Evolutionary conservation across 495 filamentous ascomycete species (phyloP).

Genomic region (Saxophila tyrrhenica): DNA sequence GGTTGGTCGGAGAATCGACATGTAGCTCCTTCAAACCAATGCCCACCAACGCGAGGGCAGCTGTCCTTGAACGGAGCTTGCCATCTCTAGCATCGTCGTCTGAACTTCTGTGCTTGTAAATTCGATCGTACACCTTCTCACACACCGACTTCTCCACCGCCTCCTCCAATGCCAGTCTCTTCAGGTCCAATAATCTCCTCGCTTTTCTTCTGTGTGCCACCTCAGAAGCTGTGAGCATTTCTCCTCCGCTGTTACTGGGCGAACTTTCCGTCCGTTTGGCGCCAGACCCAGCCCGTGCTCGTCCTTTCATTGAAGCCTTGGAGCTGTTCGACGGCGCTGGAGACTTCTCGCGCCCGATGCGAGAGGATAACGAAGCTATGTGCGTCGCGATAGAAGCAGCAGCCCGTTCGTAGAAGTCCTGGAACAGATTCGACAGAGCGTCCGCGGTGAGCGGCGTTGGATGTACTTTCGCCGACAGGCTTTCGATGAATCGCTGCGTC

Average conservation of each 20-base stretch:
- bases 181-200: slow-evolving; percentile 62
- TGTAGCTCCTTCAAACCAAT: slow-evolving; percentile 82
- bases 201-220: slow-evolving; percentile 68
- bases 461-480: slow-evolving; percentile 76
- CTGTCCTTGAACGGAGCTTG: slow-evolving; percentile 87
- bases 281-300: slow-evolving; percentile 14
- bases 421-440: slow-evolving; percentile 73
- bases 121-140: slow-evolving; percentile 71
- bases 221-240: slow-evolving; percentile 87
- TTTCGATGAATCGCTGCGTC: slow-evolving; percentile 87
- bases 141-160: slow-evolving; percentile 82
- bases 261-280: slow-evolving; percentile 4
- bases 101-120: slow-evolving; percentile 85
- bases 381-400: slow-evolving; percentile 78
- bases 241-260: slow-evolving; percentile 25
- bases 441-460: slow-evolving; percentile 73
- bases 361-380: slow-evolving; percentile 66
- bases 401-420: slow-evolving; percentile 84
- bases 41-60: slow-evolving; percentile 77
- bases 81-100: slow-evolving; percentile 93
- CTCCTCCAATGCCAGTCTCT: slow-evolving; percentile 70
- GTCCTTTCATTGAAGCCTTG: slow-evolving; percentile 13
- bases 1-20: slow-evolving; percentile 50
- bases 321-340: slow-evolving; percentile 33
- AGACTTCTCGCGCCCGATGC: slow-evolving; percentile 54